Conservation (phyloP, 148 eudicot species). For the Oxyria digyna region DNA sequence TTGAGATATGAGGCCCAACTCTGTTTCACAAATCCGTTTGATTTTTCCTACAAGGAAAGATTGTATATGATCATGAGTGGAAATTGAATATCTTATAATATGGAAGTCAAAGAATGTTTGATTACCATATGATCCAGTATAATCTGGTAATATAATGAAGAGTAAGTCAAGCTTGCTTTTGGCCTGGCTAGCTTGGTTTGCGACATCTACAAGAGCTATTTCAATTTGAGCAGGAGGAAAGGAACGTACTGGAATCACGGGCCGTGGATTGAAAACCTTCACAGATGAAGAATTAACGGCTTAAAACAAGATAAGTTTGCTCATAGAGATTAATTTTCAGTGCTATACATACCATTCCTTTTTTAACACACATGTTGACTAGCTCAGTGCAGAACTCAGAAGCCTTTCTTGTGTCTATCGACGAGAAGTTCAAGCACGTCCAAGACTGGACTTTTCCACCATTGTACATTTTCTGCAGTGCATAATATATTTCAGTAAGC, state of each 20-base stretch:
- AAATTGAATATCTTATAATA: neutral
- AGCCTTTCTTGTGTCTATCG: conserved; percentile 2
- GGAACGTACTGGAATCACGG: conserved; percentile 23
- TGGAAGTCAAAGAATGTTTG: neutral
- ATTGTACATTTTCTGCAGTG: conserved; percentile 63
- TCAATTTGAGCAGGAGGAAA: conserved; percentile 31
- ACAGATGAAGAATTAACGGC: neutral
- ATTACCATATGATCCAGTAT: conserved; percentile 53
- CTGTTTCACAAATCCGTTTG: conserved; percentile 71
- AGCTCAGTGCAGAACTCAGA: conserved; percentile 29
- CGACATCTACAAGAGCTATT: conserved; percentile 30
- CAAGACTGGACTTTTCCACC: conserved; percentile 46
- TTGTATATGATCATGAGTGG: neutral
- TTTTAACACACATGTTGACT: conserved; percentile 43
- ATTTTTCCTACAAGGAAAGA: conserved; percentile 37
- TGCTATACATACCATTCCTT: conserved; percentile 64
- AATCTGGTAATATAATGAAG: conserved; percentile 61
- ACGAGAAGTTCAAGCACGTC: conserved; percentile 60
- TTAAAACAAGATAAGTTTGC: neutral
- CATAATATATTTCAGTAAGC: neutral
- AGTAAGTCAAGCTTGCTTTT: conserved; percentile 44
- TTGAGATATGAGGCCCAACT: conserved; percentile 73
- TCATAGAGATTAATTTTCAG: neutral
- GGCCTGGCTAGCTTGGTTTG: neutral
- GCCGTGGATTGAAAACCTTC: conserved; percentile 30